A percentile compares a stretch with the other conserved stretches of the same genome.
Conservation (phyloP, 495 filamentous ascomycete species). For the Lepraria neglecta region DNA sequence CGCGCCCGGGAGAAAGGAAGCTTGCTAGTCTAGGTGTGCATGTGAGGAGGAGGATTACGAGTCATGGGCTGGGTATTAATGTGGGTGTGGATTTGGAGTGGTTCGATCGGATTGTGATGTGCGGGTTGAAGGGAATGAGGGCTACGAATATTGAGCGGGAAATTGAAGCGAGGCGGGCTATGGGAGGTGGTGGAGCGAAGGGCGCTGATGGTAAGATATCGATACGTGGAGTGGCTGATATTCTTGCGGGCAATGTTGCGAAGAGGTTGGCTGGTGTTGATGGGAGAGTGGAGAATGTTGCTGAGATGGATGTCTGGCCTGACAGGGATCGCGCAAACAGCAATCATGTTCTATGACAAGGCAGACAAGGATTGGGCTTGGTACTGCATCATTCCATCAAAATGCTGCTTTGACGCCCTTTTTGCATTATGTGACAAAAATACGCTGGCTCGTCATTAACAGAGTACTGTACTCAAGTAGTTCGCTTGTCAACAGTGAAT, state of each 20-base stretch:
- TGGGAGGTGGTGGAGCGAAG: neutral
- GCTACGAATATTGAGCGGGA: slow-evolving; percentile 60
- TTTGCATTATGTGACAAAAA: too few relatives aligned
- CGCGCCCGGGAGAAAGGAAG: slow-evolving; percentile 48
- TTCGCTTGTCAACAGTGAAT: too few relatives aligned
- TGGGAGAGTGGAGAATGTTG: neutral
- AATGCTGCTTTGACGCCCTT: too few relatives aligned
- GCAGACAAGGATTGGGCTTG: too few relatives aligned
- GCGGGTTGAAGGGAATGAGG: slow-evolving; percentile 71
- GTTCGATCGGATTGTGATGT: slow-evolving; percentile 77
- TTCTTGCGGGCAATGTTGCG: neutral
- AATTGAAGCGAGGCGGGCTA: neutral
- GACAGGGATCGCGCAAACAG: neutral
- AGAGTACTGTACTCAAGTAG: too few relatives aligned
- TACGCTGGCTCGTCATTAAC: too few relatives aligned
- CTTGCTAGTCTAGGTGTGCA: slow-evolving; percentile 88
- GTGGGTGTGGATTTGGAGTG: slow-evolving; percentile 59
- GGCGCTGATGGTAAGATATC: neutral
- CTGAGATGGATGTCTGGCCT: neutral
- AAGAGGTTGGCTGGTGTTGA: slow-evolving; percentile 2
- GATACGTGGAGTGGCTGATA: slow-evolving; percentile 7
- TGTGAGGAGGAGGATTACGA: slow-evolving; percentile 74
- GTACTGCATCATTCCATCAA: too few relatives aligned
- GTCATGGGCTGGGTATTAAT: slow-evolving; percentile 83
- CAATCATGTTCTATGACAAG: too few relatives aligned